Base-by-base conservation (phyloP, 345 rosid genomes). In the Murraya paniculata region DNA sequence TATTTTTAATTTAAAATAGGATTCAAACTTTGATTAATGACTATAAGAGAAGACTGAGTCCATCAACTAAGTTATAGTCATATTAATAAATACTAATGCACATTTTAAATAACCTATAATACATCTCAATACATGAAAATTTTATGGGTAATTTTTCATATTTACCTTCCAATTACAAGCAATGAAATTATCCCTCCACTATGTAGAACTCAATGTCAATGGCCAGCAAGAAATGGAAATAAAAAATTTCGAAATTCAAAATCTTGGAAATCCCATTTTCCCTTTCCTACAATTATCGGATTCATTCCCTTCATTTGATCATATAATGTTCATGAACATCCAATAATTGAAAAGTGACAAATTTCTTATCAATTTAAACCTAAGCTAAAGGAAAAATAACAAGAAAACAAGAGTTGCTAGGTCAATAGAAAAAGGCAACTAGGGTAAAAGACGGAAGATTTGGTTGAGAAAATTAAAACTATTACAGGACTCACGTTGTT, bases 401-500 rank as follows among this genome's bases (percentile, higher is more conserved):
- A 74, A 79, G 19, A 55, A 33, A 31, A 71, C 65, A 73, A 76
- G 71, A 73, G 71, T 57, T 70, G 76, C 78, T 21, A 59, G 48
- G n/a, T 41, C 45, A 61, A 62, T 5, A 45, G 58, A 30, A 55
- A 72, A 41, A 68, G 8, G 18, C 5, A 41, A 64, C 61, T 21
- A 60, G 58, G 27, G 30, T 57, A 82, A 64, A 81, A 13, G 80
- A 83, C 80, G 64, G 67, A 36, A 59, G 78, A 81, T 79, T 83
- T 72, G 82, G 22, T 82, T 76, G 64, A 22, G 65, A 74, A 68
- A 79, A 27, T 19, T 66, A 45, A 53, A 59, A 61, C 24, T 66
- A 66, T 45, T 66, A 68, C 28, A 75, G 74, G 69, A 85, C 80
- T 85, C 62, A 62, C 78, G 86, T 86, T 70, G 67, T 65, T 79